Conservation (phyloP, 805 yeast genomes). For the Monosporozyma yasuniensis region DNA sequence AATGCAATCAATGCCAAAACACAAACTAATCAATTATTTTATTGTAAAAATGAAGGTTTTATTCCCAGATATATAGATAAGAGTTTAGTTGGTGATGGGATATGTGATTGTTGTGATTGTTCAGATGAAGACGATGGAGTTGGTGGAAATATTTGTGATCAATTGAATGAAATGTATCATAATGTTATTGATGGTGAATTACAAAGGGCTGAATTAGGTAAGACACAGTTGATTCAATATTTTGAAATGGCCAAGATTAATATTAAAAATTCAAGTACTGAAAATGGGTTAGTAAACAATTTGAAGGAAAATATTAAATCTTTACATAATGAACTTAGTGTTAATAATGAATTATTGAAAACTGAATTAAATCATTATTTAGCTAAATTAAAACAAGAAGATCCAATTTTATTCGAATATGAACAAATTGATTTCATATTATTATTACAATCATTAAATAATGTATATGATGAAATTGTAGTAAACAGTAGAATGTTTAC, state of each 20-base stretch:
- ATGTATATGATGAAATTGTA: conserved; percentile 13
- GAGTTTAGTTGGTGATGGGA: conserved; percentile 74
- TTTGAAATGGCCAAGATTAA: conserved; percentile 7
- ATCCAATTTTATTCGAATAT: conserved; percentile 19
- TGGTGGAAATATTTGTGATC: conserved; percentile 15
- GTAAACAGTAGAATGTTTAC: conserved; percentile 16
- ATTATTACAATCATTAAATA: conserved; percentile 8
- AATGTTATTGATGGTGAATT: conserved; percentile 38
- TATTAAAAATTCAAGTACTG: conserved; percentile 5
- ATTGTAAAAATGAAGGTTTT: conserved; percentile 71
- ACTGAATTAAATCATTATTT: conserved; percentile 13
- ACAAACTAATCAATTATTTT: conserved; percentile 37
- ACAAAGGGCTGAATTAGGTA: conserved; percentile 45
- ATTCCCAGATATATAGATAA: conserved; percentile 53
- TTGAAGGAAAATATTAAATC: conserved; percentile 8
- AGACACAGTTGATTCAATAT: conserved; percentile 30
- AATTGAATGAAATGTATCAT: conserved; percentile 22
- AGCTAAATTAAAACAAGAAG: conserved; percentile 12
- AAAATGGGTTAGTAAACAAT: conserved; percentile 5
- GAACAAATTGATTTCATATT: conserved; percentile 11
- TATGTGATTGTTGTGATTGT: conserved; percentile 97
- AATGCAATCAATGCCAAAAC: conserved; percentile 8
- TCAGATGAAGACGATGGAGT: conserved; percentile 52
- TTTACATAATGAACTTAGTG: conserved; percentile 8
- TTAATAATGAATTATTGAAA: conserved; percentile 17